Percentiles rank a stretch among this genome's conserved stretches.
Conservation (phyloP, 306 rosid species). For the Glycine latifolia region DNA sequence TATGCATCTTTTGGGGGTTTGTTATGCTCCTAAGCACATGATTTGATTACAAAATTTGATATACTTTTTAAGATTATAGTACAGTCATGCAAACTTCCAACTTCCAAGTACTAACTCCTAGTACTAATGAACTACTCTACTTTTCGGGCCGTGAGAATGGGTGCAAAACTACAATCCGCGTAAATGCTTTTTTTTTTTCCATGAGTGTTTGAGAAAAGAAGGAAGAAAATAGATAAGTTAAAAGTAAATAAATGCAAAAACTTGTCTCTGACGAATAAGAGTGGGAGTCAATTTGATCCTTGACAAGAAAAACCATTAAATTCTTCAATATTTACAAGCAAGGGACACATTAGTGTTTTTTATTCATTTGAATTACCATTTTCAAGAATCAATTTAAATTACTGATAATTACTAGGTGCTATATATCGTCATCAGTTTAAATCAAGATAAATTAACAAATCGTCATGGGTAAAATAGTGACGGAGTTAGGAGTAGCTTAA, state of each 20-base stretch:
- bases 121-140: no score
- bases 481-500: no score
- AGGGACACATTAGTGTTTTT: background rate
- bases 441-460: no score
- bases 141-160: no score
- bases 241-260: no score
- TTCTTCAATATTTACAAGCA: background rate
- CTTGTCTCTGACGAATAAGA: background rate
- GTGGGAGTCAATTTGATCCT: background rate
- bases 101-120: background rate
- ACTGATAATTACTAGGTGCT: background rate
- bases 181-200: background rate
- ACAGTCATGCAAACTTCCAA: background rate
- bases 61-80: background rate
- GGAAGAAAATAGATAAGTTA: no score
- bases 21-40: slow-evolving; percentile 29
- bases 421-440: no score
- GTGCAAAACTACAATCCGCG: background rate
- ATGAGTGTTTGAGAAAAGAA: background rate
- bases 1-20: slow-evolving; percentile 17
- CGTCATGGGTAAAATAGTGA: no score
- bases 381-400: background rate
- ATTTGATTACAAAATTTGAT: background rate
- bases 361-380: no score
- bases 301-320: background rate